Evolutionary conservation across 2,329 filamentous ascomycete genomes (phyloP).

Genomic region (Colletotrichum lupini): DNA sequence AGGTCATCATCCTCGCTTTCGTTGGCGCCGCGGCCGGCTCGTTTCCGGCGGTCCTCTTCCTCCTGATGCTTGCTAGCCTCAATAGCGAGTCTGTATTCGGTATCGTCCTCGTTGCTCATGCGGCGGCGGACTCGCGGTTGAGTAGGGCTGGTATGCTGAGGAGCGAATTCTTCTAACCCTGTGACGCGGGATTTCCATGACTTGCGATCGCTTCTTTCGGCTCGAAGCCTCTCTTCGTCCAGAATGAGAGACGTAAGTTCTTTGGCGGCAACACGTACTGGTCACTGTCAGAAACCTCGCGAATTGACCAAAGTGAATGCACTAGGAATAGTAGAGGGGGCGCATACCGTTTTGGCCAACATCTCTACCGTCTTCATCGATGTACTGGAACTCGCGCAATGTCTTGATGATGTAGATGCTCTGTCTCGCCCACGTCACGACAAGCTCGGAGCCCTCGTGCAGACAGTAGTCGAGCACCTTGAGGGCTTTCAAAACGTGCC

Average conservation of each 20-base stretch:
- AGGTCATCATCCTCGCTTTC: conserved; percentile 83
- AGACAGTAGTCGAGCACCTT: conserved; percentile 98
- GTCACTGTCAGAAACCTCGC: conserved; percentile 42
- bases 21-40: conserved; percentile 68
- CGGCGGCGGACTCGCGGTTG: conserved; percentile 56
- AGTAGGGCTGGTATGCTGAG: conserved; percentile 51
- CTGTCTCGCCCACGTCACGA: conserved; percentile 97
- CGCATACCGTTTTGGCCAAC: conserved; percentile 93
- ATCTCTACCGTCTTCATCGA: conserved; percentile 94
- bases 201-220: conserved; percentile 90
- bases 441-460: conserved; percentile 94
- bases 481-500: conserved; percentile 95
- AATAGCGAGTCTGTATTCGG: conserved; percentile 89
- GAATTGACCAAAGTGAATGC: not conserved
- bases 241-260: conserved; percentile 92
- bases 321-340: not conserved
- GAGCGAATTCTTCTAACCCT: conserved; percentile 85
- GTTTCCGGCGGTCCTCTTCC: conserved; percentile 85
- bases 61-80: conserved; percentile 96
- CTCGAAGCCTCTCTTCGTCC: conserved; percentile 92
- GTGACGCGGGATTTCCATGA: conserved; percentile 97
- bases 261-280: conserved; percentile 95
- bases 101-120: conserved; percentile 77
- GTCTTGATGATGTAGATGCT: conserved; percentile 99
- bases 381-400: conserved; percentile 93